Base-by-base conservation (phyloP, 2,329 filamentous ascomycete genomes). In the Aspergillus puulaauensis region DNA sequence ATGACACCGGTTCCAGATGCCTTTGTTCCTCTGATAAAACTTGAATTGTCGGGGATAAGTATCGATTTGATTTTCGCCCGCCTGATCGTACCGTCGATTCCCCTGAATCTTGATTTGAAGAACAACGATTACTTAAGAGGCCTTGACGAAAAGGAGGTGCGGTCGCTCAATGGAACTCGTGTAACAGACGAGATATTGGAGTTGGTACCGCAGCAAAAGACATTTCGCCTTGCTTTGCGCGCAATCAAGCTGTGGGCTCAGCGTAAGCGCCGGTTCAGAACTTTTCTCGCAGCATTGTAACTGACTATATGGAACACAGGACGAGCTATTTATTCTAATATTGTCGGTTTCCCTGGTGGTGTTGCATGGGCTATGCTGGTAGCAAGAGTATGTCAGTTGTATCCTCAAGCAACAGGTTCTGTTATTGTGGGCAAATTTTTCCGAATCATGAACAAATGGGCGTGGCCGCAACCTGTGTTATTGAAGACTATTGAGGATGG, bases 291-390 rank as follows among this genome's bases (percentile, higher is more conserved):
- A 23, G 3, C 7, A 11, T 39, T 60, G 19, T 37, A 27, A 40
- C 52, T 46, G 58, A 54, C 45, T 21, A 11, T 52, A 3, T 15
- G 43, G 39, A 39, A 43, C 33, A 56, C 17, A 82, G 78, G 88
- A 52, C 90, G 93, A 60, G 95, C 90, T 23, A 91, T 98, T 48
- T 98, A 98, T 71, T 91, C 91, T 63, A 97, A 97, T 69, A 93
- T 98, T 62, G 92, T 96, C 75, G 95, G 95, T 24, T 99, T 95
- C 66, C 95, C 95, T 2, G 95, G 95, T 66, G 95, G 95, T 76
- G 93, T 99, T 41, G 95, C 95, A 5, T 99, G 93, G 91, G 95
- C 93, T 12, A 97, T 99, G 90, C 84, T 99, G 69, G 93, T 98
- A 27, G 95, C 95, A 52, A 86, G 95, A 62, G 90, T 98, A 43